Conservation (phyloP, 306 rosid genomes). For the Cucumis melo region DNA sequence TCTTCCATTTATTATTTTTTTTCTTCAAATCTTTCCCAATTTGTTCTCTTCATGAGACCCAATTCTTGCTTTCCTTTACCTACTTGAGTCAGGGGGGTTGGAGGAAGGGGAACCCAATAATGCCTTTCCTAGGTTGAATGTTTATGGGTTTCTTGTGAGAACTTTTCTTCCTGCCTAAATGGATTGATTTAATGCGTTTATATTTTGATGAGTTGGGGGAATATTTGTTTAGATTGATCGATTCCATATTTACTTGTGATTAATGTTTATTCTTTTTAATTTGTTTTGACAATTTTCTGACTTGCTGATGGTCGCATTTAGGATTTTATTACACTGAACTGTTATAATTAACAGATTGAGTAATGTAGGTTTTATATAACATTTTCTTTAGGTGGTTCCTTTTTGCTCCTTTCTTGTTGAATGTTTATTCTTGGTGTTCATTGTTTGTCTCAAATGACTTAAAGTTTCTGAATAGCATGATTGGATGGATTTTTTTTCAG, state of each 20-base stretch:
- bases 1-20: background rate
- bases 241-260: background rate
- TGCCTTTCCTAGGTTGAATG: background rate
- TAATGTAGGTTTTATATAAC: background rate
- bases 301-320: background rate
- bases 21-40: background rate
- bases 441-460: background rate
- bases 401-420: background rate
- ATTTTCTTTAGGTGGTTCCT: background rate
- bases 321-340: background rate
- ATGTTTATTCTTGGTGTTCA: background rate
- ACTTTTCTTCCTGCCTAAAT: background rate
- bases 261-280: background rate
- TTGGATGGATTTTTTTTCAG: constrained; percentile 28
- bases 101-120: background rate
- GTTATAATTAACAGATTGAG: background rate
- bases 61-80: background rate
- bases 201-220: background rate
- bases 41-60: background rate
- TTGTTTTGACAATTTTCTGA: background rate
- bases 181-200: background rate
- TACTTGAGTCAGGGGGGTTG: background rate
- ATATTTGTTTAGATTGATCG: background rate
- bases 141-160: background rate
- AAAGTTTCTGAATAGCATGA: background rate